Conservation (phyloP, 768 basidiomycete species). For the Coprinopsis strossmayeri region DNA sequence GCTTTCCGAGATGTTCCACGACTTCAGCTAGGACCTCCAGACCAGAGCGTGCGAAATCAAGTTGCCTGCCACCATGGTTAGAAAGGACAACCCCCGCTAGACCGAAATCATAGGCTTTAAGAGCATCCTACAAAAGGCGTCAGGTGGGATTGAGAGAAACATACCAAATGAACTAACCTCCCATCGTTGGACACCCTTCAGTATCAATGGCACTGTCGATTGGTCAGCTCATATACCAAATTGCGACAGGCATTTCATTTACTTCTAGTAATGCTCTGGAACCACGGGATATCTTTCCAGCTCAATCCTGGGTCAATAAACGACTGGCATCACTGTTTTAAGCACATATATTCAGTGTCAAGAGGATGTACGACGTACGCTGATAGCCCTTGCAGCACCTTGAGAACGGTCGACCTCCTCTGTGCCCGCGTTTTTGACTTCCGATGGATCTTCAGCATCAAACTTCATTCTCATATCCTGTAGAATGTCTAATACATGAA, state of each 20-base stretch:
- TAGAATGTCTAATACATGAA: background rate
- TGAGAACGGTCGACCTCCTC: constrained; percentile 71
- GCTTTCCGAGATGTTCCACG: constrained; percentile 59
- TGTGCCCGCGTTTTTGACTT: constrained; percentile 45
- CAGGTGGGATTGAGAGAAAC: background rate
- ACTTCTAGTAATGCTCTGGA: constrained; percentile 73
- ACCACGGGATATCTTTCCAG: constrained; percentile 84
- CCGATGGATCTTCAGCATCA: constrained; percentile 66
- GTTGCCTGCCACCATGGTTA: constrained; percentile 77
- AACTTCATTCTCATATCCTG: constrained; percentile 96
- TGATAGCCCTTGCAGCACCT: constrained; percentile 92
- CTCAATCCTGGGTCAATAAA: constrained; percentile 91
- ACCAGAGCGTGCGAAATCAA: constrained; percentile 81
- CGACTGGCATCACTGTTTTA: constrained; percentile 36
- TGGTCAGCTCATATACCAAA: background rate
- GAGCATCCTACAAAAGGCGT: constrained; percentile 50
- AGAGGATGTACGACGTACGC: constrained; percentile 37
- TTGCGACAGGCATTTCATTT: constrained; percentile 29
- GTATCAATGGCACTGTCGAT: constrained; percentile 71
- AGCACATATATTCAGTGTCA: background rate
- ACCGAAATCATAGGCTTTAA: constrained; percentile 74
- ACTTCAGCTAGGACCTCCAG: constrained; percentile 89
- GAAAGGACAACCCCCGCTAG: constrained; percentile 78
- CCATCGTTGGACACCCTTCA: constrained; percentile 89
- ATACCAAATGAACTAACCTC: constrained; percentile 37